Percentiles rank a stretch among this genome's conserved stretches.
Conservation (phyloP, 2,329 filamentous ascomycete species). For the Diaporthe nobilis region DNA sequence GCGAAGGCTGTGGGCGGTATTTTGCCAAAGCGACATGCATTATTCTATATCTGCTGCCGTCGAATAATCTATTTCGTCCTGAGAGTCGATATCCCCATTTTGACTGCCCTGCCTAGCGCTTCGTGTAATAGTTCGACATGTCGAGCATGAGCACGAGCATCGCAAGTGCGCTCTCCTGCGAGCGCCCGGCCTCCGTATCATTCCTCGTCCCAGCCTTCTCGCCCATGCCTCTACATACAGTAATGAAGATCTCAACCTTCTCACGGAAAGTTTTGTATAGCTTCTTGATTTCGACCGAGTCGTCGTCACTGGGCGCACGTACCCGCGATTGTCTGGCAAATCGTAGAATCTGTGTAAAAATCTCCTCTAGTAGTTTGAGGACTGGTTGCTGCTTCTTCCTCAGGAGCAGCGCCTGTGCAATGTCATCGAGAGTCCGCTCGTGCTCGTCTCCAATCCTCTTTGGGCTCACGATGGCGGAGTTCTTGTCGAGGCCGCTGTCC, state of each 20-base stretch:
- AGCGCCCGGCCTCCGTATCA: slow-evolving; percentile 46
- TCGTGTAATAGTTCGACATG: slow-evolving; percentile 75
- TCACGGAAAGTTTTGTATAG: slow-evolving; percentile 78
- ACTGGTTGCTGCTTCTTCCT: slow-evolving; percentile 82
- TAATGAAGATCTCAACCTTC: slow-evolving; percentile 82
- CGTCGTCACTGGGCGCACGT: slow-evolving; percentile 55
- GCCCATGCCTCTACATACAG: slow-evolving; percentile 76
- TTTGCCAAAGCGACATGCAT: not conserved
- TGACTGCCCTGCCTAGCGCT: slow-evolving; percentile 27
- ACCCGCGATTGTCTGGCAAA: slow-evolving; percentile 72
- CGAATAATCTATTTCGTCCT: not conserved
- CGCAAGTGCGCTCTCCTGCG: slow-evolving; percentile 73
- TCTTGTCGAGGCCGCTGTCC: slow-evolving; percentile 50
- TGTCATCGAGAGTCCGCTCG: slow-evolving; percentile 79
- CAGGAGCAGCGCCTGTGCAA: slow-evolving; percentile 80
- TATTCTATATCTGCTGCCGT: not conserved
- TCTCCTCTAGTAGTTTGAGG: slow-evolving; percentile 80
- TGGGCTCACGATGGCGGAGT: slow-evolving; percentile 63
- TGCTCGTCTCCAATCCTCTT: slow-evolving; percentile 78
- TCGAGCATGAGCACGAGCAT: slow-evolving; percentile 79
- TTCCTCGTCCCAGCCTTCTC: slow-evolving; percentile 69
- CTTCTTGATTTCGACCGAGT: slow-evolving; percentile 51
- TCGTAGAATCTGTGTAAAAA: slow-evolving; percentile 79
- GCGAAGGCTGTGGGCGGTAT: no score
- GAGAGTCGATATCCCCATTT: not conserved